phyloP scores from a whole-genome alignment of 2,329 filamentous ascomycete species.

The Zopfia rhizophila region DNA sequence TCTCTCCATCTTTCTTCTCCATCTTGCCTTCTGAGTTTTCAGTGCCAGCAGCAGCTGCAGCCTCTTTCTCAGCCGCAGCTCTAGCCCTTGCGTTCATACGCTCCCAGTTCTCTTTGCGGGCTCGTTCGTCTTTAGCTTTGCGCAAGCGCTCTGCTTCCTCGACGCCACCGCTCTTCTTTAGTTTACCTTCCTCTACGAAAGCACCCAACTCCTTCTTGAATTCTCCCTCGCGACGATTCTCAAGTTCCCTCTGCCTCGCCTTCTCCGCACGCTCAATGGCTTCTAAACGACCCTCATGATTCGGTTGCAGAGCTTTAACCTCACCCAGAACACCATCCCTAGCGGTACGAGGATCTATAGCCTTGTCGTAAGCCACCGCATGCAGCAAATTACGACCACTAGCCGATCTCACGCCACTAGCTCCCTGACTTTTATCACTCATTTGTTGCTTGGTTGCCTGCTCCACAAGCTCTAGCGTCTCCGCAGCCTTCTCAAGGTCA shows the following conservation, averaged over 20 bases:
- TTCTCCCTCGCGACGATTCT: slow-evolving; percentile 75
- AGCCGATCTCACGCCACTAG: slow-evolving; percentile 60
- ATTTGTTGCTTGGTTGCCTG: slow-evolving; percentile 99
- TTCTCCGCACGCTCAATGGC: slow-evolving; percentile 98
- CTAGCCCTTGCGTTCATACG: slow-evolving; percentile 60
- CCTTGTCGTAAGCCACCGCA: slow-evolving; percentile 55
- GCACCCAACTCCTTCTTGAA: slow-evolving; percentile 85
- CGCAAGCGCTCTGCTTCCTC: slow-evolving; percentile 91
- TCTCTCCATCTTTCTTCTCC: slow-evolving; percentile 34
- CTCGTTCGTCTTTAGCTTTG: slow-evolving; percentile 85
- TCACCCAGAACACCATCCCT: slow-evolving; percentile 94
- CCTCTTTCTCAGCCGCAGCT: slow-evolving; percentile 57
- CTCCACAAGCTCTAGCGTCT: slow-evolving; percentile 95
- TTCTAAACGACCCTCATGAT: slow-evolving; percentile 91
- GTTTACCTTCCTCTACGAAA: slow-evolving; percentile 88
- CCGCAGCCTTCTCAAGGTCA: slow-evolving; percentile 91
- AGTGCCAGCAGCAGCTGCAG: slow-evolving; percentile 39
- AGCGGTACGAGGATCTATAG: slow-evolving; percentile 78
- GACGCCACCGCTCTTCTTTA: slow-evolving; percentile 96
- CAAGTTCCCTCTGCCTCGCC: slow-evolving; percentile 86
- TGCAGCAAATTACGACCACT: slow-evolving; percentile 52
- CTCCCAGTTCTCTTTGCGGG: slow-evolving; percentile 78
- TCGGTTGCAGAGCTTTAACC: slow-evolving; percentile 91
- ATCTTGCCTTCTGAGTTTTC: slow-evolving; percentile 35
- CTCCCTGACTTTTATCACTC: slow-evolving; percentile 65